These are phyloP conservation scores for Stygiomarasmius scandens DNA, from an alignment of 1,284 basidiomycete genomes.

Conservation along the genomic window DNA sequence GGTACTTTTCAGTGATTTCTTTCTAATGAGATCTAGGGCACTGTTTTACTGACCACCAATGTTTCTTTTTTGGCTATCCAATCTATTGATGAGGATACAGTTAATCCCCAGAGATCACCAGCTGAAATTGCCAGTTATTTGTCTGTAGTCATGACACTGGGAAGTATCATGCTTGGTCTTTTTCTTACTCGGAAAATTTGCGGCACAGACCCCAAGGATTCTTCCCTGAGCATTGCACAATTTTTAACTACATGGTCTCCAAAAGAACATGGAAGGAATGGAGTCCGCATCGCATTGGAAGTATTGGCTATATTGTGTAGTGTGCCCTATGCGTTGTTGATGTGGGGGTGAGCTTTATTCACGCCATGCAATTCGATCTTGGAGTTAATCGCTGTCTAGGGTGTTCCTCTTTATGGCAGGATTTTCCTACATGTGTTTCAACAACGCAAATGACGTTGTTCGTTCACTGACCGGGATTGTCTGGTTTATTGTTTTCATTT, in stretches of 20 bases:
- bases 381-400: slow-evolving; percentile 20
- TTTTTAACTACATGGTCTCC: slow-evolving; percentile 25
- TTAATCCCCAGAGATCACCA: slow-evolving; percentile 26
- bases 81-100: slow-evolving; percentile 36
- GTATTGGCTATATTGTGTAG: slow-evolving; percentile 47
- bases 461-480: slow-evolving; percentile 29
- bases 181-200: slow-evolving; percentile 42
- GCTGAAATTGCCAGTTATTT: slow-evolving; percentile 42
- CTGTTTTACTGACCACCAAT: slow-evolving; percentile 44
- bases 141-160: slow-evolving; percentile 39
- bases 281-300: slow-evolving; percentile 36
- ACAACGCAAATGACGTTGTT: slow-evolving; percentile 26
- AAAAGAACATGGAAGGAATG: background rate
- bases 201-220: slow-evolving; percentile 35
- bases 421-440: slow-evolving; percentile 38
- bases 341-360: slow-evolving; percentile 46
- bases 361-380: background rate
- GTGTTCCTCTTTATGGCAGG: slow-evolving; percentile 38
- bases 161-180: slow-evolving; percentile 40
- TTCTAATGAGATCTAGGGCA: slow-evolving; percentile 30
- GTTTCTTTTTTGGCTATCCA: slow-evolving; percentile 44
- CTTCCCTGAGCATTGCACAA: slow-evolving; percentile 27
- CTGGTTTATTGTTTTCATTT: slow-evolving; percentile 25
- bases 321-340: slow-evolving; percentile 48
- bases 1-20: slow-evolving; percentile 33